Percentiles rank a stretch among this genome's conserved stretches.
These are phyloP conservation scores for Panaeolus papilionaceus DNA, from an alignment of 768 basidiomycete genomes.

Conservation along the genomic window DNA sequence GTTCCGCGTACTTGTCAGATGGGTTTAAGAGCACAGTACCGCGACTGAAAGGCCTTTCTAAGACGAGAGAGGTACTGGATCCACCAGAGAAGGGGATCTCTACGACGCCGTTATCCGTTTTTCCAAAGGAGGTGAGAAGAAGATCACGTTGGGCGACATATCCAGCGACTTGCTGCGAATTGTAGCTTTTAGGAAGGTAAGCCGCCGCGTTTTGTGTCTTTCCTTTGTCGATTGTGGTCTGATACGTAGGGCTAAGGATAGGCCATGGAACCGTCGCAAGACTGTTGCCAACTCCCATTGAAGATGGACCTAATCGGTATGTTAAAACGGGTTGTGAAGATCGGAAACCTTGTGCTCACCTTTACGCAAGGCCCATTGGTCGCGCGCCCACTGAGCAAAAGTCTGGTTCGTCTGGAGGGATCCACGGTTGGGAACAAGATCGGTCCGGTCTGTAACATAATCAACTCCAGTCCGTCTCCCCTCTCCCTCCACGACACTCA, in stretches of 20 bases:
- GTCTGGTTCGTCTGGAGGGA: constrained; percentile 17
- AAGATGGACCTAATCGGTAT: constrained; percentile 14
- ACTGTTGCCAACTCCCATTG: constrained; percentile 21
- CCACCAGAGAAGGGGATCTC: constrained; percentile 21
- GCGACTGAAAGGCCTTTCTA: constrained; percentile 23
- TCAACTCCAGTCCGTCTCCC: neutral
- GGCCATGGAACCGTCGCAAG: constrained; percentile 16
- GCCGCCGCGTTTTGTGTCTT: constrained; percentile 16
- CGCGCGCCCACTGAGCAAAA: constrained; percentile 17
- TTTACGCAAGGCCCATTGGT: constrained; percentile 20
- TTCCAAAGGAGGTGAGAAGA: constrained; percentile 18
- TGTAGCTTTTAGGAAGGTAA: constrained; percentile 21
- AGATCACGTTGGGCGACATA: constrained; percentile 18
- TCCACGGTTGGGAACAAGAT: constrained; percentile 17
- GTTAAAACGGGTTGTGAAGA: neutral
- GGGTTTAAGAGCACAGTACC: constrained; percentile 22
- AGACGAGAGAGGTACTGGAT: constrained; percentile 12
- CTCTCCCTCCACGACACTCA: neutral
- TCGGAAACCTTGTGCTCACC: neutral
- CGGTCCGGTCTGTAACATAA: constrained; percentile 15
- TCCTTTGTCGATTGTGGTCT: constrained; percentile 15
- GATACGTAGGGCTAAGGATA: constrained; percentile 15
- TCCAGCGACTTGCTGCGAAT: constrained; percentile 16
- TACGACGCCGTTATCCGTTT: constrained; percentile 19
- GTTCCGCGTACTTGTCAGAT: constrained; percentile 20